Base-by-base conservation (phyloP, 2,329 filamentous ascomycete genomes). In the Tolypocladium ophioglossoides region DNA sequence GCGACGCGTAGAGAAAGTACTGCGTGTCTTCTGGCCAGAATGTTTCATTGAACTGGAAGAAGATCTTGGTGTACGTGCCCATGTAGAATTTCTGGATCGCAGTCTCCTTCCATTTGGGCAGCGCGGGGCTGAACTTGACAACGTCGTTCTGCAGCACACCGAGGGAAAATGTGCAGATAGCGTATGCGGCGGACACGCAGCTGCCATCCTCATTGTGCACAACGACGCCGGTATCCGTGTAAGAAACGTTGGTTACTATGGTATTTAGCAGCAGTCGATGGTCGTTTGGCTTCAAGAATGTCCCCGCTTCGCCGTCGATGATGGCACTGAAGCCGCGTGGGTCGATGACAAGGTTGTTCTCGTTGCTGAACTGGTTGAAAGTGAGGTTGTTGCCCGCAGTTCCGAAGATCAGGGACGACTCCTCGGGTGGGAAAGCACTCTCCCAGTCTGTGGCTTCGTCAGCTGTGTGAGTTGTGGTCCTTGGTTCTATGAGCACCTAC, bases 51-150 rank as follows among this genome's bases (percentile, higher is more conserved):
- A 87, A 88, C 57, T 87, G 84, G 56, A 85, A 70, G 68, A 88
- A 88, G 57, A 88, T 80, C 64, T 89, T 89, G 52, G 84, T 88
- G 68, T 87, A 89, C 0, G 83, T 87, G 8, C 80, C 85, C 79
- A 88, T 87, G 57, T 75, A 72, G 64, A 87, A 86, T 39, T 78
- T 81, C 3, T 79, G 75, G 52, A 88, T 85, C 0, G 82, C 79
- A 3, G 74, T 75, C 16, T 76, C 71, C 66, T 89, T 88, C 85
- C 84, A 87, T 3, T 66, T 66, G 0, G 85, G 85, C 0, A 88
- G 70, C 6, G 69, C 59, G 0, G 85, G 85, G 12, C 72, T 63
- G 63, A 87, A 89, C 0, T 67, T 65, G 1, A 87, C 76, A 0
- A 71, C 74, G 3, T 82, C 74, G 57, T 82, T 79, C 62, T 88